phyloP scores from a whole-genome alignment of 371 early-diverging fungal species.

The Mucor lusitanicus region DNA sequence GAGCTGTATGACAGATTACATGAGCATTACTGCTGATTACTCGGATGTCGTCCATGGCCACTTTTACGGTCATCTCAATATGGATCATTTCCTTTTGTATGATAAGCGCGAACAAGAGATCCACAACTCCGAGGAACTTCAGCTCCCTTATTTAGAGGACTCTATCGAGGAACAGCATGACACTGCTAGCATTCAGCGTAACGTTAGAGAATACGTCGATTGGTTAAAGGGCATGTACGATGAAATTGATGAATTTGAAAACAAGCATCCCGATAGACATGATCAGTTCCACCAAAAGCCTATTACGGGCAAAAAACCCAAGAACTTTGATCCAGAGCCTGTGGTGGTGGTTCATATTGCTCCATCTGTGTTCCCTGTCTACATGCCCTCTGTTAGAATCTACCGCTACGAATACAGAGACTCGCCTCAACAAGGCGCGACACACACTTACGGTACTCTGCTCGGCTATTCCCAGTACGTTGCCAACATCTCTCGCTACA shows the following conservation, averaged over 20 bases:
- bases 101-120: conserved; percentile 17
- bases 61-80: conserved; percentile 79
- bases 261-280: conserved; percentile 23
- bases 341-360: conserved; percentile 59
- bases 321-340: conserved; percentile 34
- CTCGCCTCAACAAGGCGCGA: not conserved
- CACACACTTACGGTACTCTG: conserved; percentile 14
- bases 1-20: conserved; percentile 62
- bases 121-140: conserved; percentile 33
- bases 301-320: conserved; percentile 9
- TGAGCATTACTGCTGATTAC: conserved; percentile 54
- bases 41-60: conserved; percentile 68
- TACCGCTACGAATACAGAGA: conserved; percentile 49
- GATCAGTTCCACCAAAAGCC: not conserved
- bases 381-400: conserved; percentile 70
- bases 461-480: conserved; percentile 36
- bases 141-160: conserved; percentile 13
- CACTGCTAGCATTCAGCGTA: conserved; percentile 56
- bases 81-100: conserved; percentile 71
- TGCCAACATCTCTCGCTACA: conserved; percentile 35
- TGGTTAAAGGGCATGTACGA: conserved; percentile 37
- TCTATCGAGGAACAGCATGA: conserved; percentile 25
- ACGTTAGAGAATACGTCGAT: conserved; percentile 28
- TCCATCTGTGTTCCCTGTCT: conserved; percentile 74
- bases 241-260: conserved; percentile 34